These are phyloP conservation scores for Pelargonium cotyledonis DNA, from an alignment of 441 rosid genomes.

Conservation along the genomic window DNA sequence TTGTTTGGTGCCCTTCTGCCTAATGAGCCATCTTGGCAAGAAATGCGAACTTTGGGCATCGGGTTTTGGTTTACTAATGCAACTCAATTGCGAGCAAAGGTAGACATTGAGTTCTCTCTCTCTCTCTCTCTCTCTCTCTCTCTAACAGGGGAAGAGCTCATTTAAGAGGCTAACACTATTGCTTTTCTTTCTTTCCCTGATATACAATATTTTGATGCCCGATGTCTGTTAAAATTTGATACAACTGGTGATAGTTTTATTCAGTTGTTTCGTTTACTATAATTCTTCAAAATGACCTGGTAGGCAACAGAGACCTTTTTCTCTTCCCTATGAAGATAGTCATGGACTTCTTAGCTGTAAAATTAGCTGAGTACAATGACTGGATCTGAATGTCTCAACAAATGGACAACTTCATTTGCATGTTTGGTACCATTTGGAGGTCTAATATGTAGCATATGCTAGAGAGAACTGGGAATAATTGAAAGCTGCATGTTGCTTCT, in stretches of 20 bases:
- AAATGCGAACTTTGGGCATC: conserved; percentile 74
- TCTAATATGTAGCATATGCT: not conserved
- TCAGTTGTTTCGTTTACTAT: conserved; percentile 5
- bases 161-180: not conserved
- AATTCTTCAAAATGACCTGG: not conserved
- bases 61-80: conserved; percentile 83
- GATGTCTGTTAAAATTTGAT: conserved; percentile 15
- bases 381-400: not conserved
- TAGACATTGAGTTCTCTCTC: conserved; percentile 23
- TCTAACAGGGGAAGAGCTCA: not conserved
- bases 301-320: not conserved
- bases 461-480: not conserved
- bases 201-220: not conserved
- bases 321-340: not conserved
- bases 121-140: not conserved
- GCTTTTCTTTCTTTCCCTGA: conserved; percentile 11
- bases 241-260: not conserved
- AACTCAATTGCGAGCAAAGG: conserved; percentile 72
- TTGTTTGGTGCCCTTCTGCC: conserved; percentile 59
- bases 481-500: not conserved
- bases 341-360: not conserved
- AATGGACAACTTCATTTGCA: not conserved
- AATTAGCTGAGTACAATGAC: not conserved
- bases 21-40: conserved; percentile 80
- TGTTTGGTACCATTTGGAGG: not conserved